Conservation (phyloP, 73 alveolate species). For the Durusdinium trenchii region DNA sequence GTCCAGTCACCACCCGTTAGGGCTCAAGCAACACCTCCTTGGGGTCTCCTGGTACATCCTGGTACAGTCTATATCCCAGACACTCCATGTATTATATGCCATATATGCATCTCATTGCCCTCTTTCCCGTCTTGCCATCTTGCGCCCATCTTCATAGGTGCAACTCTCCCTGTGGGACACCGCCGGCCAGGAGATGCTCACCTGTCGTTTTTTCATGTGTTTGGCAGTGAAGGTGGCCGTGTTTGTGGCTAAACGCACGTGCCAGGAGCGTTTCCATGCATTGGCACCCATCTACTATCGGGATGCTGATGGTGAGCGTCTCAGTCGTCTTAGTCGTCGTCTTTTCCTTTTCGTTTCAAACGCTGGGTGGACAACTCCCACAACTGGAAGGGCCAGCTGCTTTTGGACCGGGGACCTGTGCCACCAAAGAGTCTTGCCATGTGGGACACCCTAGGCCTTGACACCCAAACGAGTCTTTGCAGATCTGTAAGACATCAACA, state of each 20-base stretch:
- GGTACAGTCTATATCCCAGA: not conserved
- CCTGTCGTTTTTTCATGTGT: too few relatives aligned
- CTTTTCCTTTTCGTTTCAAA: not conserved
- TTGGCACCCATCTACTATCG: constrained; percentile 92
- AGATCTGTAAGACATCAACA: too few relatives aligned
- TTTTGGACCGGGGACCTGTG: too few relatives aligned
- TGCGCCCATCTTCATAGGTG: too few relatives aligned
- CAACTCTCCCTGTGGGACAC: constrained; percentile 93
- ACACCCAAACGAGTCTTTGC: too few relatives aligned
- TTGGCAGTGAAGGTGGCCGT: not conserved
- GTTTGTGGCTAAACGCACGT: not conserved
- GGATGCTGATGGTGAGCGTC: constrained; percentile 56
- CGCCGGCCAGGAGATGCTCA: constrained; percentile 84
- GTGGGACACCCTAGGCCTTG: too few relatives aligned
- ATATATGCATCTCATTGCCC: not conserved
- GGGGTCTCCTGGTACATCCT: too few relatives aligned
- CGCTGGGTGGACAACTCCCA: too few relatives aligned
- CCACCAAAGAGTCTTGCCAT: too few relatives aligned
- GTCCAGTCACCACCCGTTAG: too few relatives aligned
- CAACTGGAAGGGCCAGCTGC: too few relatives aligned
- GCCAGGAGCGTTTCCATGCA: constrained; percentile 79
- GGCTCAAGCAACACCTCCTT: too few relatives aligned
- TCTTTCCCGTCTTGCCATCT: not conserved
- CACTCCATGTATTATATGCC: not conserved
- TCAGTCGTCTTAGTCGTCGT: not conserved